Base-by-base conservation (phyloP, 2,329 filamentous ascomycete species). In the Macrophomina tecta region DNA sequence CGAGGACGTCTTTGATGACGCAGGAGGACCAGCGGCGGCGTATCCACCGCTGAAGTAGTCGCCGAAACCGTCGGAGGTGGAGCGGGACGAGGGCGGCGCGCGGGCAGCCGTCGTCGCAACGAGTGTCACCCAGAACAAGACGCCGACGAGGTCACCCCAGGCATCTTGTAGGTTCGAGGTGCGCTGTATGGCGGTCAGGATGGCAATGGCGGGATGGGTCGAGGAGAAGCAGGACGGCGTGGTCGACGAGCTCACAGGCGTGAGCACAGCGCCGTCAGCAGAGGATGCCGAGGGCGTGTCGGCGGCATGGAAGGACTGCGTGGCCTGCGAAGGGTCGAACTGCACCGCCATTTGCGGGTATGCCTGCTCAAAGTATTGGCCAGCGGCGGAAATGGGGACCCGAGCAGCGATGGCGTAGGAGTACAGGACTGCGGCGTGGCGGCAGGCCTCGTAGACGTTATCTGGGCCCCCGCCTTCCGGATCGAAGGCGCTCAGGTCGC, bases 131-230 rank as follows among this genome's bases (percentile, higher is more conserved):
- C 73, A 78, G 64, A 76, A 73, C 4, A 78, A 69, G 3, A 77
- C 72, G 12, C 76, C 76, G 1, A 73, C 70, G 64, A 77, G 69
- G 36, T 72, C 69, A n/a, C 71, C 71, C 76, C 75, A 78, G 68
- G 72, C 74, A 30, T 74, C 70, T 18, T 69, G 69, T 6, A 75
- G 66, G 56, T 75, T 71, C 4, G 76, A 28, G 6, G 58, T 52
- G 36, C 48, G 55, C 32, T 67, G 65, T 4, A 67, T 36, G 40
- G 65, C 65, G 30, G 48, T 40, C 18, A 62, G 56, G 48, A 67
- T 67, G 56, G 56, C 56, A 28, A 62, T 32, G 48, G 65, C 61
- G 28, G 65, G 65, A 40, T 67, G 65, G 2, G 65, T 30, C 28
- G 64, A 51, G 18, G 58, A 49, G 5, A 45, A 5, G 12, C 36